Evolutionary conservation across 2,329 filamentous ascomycete genomes (phyloP), one percentile per base, ranked within the genome.

Genomic region (Neophaeococcomyces aloes): DNA sequence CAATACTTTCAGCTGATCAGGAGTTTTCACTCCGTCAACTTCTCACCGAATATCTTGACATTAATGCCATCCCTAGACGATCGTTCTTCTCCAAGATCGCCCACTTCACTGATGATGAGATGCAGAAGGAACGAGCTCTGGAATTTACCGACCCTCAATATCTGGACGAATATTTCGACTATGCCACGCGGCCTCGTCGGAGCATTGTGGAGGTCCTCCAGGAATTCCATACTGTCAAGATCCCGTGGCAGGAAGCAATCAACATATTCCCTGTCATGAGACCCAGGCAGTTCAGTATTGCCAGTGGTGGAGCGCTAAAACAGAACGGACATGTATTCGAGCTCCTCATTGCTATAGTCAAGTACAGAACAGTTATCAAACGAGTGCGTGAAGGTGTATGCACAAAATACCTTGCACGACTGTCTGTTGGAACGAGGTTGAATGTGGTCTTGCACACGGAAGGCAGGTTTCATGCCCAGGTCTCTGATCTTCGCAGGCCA

Each of bases 281-380:
- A n/a, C 83, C 81, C n/a, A 76, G 91, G 4, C 84, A 94, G 55
- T 98, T 94, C 60, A 95, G 88, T 61, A 88, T 96, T 48, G 86
- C 86, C 27, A 91, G 83, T 50, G 81, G 83, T 5, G 80, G 79
- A 44, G 52, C 61, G 51, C 50, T 69, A 40, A 69, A 68, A 51
- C 25, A 45, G 25, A 29, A 62, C 23, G 59, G 65, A 6, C 53
- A 57, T 17, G 74, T 73, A 1, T 67, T 93, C 17, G 81, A 94
- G 43, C 69, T 95, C 3, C 67, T 94, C 3, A 76, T 88, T 32
- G 88, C 91, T 0, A 81, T 96, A 44, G 88, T 98, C 47, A 87
- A 89, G 59, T 96, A 94, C 62, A 78, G 80, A 50, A 94, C 88
- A 1, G 78, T 94, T 21, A 83, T 94, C 47, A 85, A 84, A 57